phyloP scores from a whole-genome alignment of 768 basidiomycete species.

The Mycena chlorophos region DNA sequence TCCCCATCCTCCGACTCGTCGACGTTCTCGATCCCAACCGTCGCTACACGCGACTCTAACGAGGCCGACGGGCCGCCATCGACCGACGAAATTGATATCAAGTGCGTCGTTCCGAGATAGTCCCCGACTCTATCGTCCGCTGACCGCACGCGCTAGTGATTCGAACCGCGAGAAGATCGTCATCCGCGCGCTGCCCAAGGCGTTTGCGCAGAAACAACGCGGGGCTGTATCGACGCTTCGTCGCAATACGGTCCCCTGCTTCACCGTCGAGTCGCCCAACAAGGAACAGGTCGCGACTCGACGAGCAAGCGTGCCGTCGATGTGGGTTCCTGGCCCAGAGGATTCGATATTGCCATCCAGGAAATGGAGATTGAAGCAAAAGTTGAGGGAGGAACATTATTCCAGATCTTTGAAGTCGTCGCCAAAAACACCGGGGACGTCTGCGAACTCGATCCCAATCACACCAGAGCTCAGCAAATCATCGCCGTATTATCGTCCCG shows the following conservation, averaged over 20 bases:
- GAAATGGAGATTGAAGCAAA: neutral
- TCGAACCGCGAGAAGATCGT: conserved; percentile 16
- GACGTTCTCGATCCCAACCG: too few species aligned
- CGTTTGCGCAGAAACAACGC: conserved; percentile 14
- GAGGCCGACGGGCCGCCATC: too few species aligned
- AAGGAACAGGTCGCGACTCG: neutral
- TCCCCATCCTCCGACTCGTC: too few species aligned
- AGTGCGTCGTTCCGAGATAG: neutral
- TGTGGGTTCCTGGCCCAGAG: neutral
- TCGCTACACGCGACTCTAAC: too few species aligned
- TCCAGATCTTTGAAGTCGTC: neutral
- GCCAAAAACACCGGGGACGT: neutral
- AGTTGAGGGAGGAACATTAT: neutral
- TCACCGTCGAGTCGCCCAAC: neutral
- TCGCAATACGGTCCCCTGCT: conserved; percentile 12
- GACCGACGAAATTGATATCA: neutral
- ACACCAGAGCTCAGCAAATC: too few species aligned
- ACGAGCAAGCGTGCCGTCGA: neutral
- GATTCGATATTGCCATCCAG: neutral
- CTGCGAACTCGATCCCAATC: too few species aligned
- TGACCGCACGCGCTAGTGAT: conserved; percentile 6
- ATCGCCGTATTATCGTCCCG: too few species aligned
- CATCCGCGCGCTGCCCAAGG: conserved; percentile 14
- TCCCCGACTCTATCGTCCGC: neutral
- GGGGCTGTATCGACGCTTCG: conserved; percentile 1